Conservation (phyloP, 345 rosid genomes). For the Lepidium sativum region DNA sequence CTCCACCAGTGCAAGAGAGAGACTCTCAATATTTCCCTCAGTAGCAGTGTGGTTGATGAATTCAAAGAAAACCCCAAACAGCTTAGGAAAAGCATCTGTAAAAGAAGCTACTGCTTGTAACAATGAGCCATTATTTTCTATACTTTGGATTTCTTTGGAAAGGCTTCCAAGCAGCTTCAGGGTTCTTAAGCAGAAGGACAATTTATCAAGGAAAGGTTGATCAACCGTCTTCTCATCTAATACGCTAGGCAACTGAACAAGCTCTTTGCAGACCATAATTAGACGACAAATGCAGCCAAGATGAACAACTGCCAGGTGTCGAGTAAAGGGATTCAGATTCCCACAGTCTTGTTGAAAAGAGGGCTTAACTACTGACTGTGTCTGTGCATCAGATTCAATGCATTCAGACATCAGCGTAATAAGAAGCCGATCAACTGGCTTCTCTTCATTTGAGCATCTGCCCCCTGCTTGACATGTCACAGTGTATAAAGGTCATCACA, state of each 20-base stretch:
- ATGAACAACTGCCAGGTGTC: constrained; percentile 82
- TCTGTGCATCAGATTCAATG: constrained; percentile 45
- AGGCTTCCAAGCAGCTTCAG: constrained; percentile 67
- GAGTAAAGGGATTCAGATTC: constrained; percentile 50
- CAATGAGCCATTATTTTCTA: constrained; percentile 50
- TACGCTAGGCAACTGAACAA: constrained; percentile 44
- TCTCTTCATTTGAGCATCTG: constrained; percentile 68
- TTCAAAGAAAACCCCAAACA: constrained; percentile 54
- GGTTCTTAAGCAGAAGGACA: constrained; percentile 63
- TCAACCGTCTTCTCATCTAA: constrained; percentile 54
- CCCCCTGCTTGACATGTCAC: constrained; percentile 33
- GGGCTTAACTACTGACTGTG: constrained; percentile 33
- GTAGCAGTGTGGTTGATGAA: constrained; percentile 46
- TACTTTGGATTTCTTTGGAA: constrained; percentile 46
- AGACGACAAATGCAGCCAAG: constrained; percentile 51
- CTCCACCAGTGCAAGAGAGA: constrained; percentile 56
- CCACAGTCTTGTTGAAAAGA: constrained; percentile 40
- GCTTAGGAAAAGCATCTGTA: constrained; percentile 47
- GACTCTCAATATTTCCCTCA: constrained; percentile 72
- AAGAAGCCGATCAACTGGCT: constrained; percentile 54
- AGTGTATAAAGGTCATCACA: constrained; percentile 13
- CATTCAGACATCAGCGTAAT: constrained; percentile 65
- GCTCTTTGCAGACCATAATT: constrained; percentile 47
- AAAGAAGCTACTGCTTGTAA: constrained; percentile 63
- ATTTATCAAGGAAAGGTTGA: constrained; percentile 41